A percentile compares a stretch with the other conserved stretches of the same genome.
phyloP scores from a whole-genome alignment of 306 rosid species.

The Sicyos edulis region DNA sequence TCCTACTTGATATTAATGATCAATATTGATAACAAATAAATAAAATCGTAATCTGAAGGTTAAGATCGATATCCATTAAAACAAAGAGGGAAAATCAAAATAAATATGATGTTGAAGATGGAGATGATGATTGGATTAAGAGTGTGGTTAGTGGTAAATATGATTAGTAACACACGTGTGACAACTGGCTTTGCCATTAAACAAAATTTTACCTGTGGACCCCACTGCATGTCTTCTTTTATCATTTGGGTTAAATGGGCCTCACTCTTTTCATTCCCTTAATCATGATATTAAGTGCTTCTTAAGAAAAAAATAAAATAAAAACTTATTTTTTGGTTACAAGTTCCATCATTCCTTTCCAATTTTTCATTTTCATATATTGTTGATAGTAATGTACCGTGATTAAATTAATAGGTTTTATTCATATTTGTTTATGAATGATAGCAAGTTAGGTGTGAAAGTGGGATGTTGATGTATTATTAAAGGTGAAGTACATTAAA shows the following conservation, averaged over 20 bases:
- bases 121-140: constrained; percentile 55
- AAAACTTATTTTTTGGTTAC: not conserved
- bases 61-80: too few species aligned
- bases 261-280: constrained; percentile 15
- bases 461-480: too few species aligned
- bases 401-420: too few species aligned
- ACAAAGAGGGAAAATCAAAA: not conserved
- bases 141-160: constrained; percentile 69
- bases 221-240: constrained; percentile 3
- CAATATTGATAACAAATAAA: too few species aligned
- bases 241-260: not conserved
- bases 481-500: too few species aligned
- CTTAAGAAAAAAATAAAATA: not conserved
- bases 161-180: constrained; percentile 86
- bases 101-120: constrained; percentile 24
- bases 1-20: too few species aligned
- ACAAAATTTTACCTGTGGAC: constrained; percentile 13
- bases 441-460: not conserved
- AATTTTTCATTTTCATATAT: too few species aligned
- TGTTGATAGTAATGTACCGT: not conserved
- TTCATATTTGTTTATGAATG: not conserved
- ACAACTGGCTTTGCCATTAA: constrained; percentile 56
- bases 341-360: not conserved
- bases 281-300: constrained; percentile 41
- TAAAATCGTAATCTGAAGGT: too few species aligned